A percentile compares a stretch with the other conserved stretches of the same genome.
Evolutionary conservation across 768 basidiomycete species (phyloP).

Genomic region (Phallus indusiatus): DNA sequence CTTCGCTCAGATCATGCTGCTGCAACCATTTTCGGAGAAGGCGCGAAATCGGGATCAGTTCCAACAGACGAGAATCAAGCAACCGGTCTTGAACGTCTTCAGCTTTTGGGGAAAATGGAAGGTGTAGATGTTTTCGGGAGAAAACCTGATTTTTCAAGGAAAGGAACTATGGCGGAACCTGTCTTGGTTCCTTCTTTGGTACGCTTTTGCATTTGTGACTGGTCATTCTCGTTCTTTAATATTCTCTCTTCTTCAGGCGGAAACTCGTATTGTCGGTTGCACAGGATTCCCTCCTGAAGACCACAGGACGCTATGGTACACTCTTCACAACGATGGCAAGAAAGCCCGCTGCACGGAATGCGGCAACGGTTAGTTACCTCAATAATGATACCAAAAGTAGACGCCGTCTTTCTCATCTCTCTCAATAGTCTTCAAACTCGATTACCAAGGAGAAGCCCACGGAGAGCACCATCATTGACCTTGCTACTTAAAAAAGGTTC

Average conservation of each 20-base stretch:
- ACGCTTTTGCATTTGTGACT: conserved; percentile 24
- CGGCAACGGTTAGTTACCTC: conserved; percentile 63
- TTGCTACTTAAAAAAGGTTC: conserved; percentile 13
- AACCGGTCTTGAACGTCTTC: conserved; percentile 94
- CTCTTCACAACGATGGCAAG: conserved; percentile 44
- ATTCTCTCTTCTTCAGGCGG: conserved; percentile 39
- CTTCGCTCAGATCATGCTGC: conserved; percentile 29
- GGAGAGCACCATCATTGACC: conserved; percentile 35
- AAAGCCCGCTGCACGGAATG: conserved; percentile 84
- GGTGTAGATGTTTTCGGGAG: conserved; percentile 82
- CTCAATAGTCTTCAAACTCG: conserved; percentile 57
- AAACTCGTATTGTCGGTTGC: conserved; percentile 83
- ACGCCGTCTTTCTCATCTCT: background rate
- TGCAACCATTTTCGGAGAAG: conserved; percentile 61
- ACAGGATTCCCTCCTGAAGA: conserved; percentile 93
- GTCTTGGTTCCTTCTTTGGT: conserved; percentile 83
- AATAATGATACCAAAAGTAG: background rate
- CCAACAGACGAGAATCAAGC: conserved; percentile 85
- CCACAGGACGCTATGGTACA: conserved; percentile 88
- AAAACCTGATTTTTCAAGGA: conserved; percentile 72
- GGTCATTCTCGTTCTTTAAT: background rate
- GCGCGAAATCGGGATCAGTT: conserved; percentile 55
- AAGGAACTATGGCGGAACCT: conserved; percentile 84
- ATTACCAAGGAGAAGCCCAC: conserved; percentile 55
- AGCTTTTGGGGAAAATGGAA: conserved; percentile 80